Evolutionary conservation across 1,284 basidiomycete genomes (phyloP).

Genomic region (Coriolopsis trogii): DNA sequence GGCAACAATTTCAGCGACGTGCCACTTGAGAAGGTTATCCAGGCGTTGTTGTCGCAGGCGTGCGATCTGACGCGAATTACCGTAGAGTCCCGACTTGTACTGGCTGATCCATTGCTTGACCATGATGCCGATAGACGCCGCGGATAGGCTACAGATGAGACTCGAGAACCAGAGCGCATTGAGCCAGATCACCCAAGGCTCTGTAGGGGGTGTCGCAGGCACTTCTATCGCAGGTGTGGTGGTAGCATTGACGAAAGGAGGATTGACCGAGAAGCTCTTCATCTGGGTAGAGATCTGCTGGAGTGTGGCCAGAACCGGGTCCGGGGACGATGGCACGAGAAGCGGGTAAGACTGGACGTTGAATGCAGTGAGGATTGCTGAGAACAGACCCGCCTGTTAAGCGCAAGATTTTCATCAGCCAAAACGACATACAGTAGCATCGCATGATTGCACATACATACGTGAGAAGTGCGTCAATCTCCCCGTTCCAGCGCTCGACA

Average conservation of each 20-base stretch:
- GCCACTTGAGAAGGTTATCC: slow-evolving; percentile 15
- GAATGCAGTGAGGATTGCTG: slow-evolving; percentile 11
- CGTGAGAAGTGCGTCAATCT: slow-evolving; percentile 15
- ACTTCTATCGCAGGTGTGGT: neutral
- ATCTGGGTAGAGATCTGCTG: slow-evolving; percentile 9
- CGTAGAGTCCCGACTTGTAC: slow-evolving; percentile 3
- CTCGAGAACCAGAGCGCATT: slow-evolving; percentile 22
- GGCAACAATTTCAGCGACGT: slow-evolving; percentile 8
- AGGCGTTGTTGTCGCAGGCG: slow-evolving; percentile 17
- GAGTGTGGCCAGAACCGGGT: neutral
- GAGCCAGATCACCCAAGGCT: slow-evolving; percentile 5
- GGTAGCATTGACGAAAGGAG: slow-evolving; percentile 12
- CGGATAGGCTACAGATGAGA: slow-evolving; percentile 16
- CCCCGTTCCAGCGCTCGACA: slow-evolving; percentile 9
- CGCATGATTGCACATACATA: neutral
- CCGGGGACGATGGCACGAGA: neutral
- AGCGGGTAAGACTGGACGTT: slow-evolving; percentile 13
- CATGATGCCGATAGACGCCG: slow-evolving; percentile 14
- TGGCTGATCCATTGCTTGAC: slow-evolving; percentile 24
- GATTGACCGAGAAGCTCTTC: slow-evolving; percentile 5
- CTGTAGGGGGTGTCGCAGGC: neutral
- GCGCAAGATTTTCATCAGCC: too few species aligned
- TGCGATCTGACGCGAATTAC: slow-evolving; percentile 5
- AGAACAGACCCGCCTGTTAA: slow-evolving; percentile 15
- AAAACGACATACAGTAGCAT: too few species aligned